Evolutionary conservation across 2,329 filamentous ascomycete species (phyloP), one percentile per base, ranked within the genome.

Genomic region (Botrytis squamosa): DNA sequence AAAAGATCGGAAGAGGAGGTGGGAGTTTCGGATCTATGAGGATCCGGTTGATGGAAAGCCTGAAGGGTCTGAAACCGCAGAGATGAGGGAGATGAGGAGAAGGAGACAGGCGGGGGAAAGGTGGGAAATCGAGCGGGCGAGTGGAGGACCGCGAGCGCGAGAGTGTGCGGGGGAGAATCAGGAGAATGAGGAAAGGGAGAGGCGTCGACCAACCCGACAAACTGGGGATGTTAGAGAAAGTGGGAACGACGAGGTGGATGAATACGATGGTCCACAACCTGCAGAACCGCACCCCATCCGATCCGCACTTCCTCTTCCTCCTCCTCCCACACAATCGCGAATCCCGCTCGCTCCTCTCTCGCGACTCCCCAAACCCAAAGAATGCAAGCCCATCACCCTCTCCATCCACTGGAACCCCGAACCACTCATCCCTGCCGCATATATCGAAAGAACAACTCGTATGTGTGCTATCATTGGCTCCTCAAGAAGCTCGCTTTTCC

Each of bases 351-450:
- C 3, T 2, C 4, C 57, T 22, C 14, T 36, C 4, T 60, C 29
- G 9, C 3, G 0, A 1, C n/a, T 6, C 4, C n/a, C 57, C 2
- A 60, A 22, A 12, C 1, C 0, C 18, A 20, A 25, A 38, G 18
- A 36, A 60, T 36, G 33, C 9, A 10, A 14, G 1, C 33, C 33
- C 29, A 36, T 3, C 1, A 36, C 4, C 18, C 33, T 60, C 9
- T 36, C 12, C 29, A 60, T 38, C 33, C 33, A 60, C 33, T 38
- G 33, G 57, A 60, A 36, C 5, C 57, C 57, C 8, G 29, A 55
- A 18, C 29, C 57, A 14, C 0, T 38, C 14, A 38, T 36, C 18
- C 57, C 57, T 0, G 10, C 33, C 18, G 33, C 38, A 60, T 38
- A 38, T 7, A 2, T 3, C 3, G 10, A 38, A 6, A 22, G 33